Evolutionary conservation across 306 rosid genomes (phyloP), one percentile per base, ranked within the genome.

Genomic region (Dalbergia oliveri): DNA sequence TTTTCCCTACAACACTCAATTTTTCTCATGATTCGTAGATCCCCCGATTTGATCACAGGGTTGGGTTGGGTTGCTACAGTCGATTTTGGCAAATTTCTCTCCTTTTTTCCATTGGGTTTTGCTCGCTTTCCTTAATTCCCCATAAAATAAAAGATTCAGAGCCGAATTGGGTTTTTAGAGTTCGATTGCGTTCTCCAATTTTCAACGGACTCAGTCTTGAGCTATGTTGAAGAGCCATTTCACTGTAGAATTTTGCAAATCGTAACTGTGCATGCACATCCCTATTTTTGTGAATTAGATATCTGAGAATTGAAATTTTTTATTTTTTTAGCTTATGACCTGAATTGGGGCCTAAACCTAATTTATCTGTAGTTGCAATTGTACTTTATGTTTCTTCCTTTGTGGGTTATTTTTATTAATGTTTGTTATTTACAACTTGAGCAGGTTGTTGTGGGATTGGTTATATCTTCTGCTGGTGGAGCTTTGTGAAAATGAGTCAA

Each of bases 401-500:
- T 15, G 15, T 53, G 51, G 16, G 33, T 60, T 33, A 51, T 57
- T 60, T 18, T 78, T 34, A 70, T 84, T 62, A 10, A 8, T 11
- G 61, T 19, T 39, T 75, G 62, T 63, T 77, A 44, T 59, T 78
- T 80, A 37, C 57, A 39, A 8, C 15, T 69, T 76, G 61, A 47
- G 15, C 75, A 58, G 73, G 74, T 78, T 77, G 14, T 47, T 83
- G 64, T 77, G 60, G 76, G 72, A 44, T 87, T 80, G 67, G 54
- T 69, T 72, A 39, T 47, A 51, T 26, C 45, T 68, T 75, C 21
- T 21, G 16, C 72, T 73, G 69, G 83, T 59, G 69, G 44, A 78
- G 50, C 73, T 77, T 72, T 61, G 73, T 44, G 44, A 88, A 89
- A 87, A 95, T 95, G 99, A 93, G 91, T 91, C 93, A 88, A 81